Percentiles rank a stretch among this genome's conserved stretches.
These are phyloP conservation scores for Arthroderma sp. DNA, from an alignment of 2,329 filamentous ascomycete species.

Conservation along the genomic window DNA sequence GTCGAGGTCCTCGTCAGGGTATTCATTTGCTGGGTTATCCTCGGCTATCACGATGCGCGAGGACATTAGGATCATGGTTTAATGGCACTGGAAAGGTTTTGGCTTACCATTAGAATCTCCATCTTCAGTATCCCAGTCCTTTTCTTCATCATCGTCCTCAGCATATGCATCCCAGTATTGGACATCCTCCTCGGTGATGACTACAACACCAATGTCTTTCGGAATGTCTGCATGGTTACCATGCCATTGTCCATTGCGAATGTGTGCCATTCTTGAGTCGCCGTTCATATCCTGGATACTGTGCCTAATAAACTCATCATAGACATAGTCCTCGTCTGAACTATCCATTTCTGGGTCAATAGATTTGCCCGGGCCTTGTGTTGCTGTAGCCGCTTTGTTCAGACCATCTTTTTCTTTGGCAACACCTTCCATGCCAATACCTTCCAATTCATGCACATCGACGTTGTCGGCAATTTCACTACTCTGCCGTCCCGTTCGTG, in stretches of 20 bases:
- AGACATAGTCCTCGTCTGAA: slow-evolving; percentile 44
- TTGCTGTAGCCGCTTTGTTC: neutral
- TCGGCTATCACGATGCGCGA: slow-evolving; percentile 24
- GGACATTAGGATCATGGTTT: neutral
- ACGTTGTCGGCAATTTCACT: neutral
- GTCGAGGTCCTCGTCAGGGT: slow-evolving; percentile 37
- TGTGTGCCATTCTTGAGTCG: slow-evolving; percentile 5
- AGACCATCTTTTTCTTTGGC: neutral
- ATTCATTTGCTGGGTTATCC: slow-evolving; percentile 38
- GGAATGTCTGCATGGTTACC: slow-evolving; percentile 10
- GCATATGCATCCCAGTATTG: slow-evolving; percentile 46
- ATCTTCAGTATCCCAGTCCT: slow-evolving; percentile 46
- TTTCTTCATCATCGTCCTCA: slow-evolving; percentile 38
- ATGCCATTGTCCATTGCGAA: slow-evolving; percentile 8
- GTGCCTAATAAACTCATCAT: slow-evolving; percentile 47
- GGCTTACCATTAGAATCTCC: slow-evolving; percentile 47
- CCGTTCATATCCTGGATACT: slow-evolving; percentile 20
- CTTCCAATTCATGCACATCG: neutral
- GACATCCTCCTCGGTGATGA: slow-evolving; percentile 32
- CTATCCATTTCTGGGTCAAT: slow-evolving; percentile 18
- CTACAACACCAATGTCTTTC: slow-evolving; percentile 28
- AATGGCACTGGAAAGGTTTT: slow-evolving; percentile 2
- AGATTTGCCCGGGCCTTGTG: slow-evolving; percentile 3
- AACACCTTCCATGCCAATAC: neutral
- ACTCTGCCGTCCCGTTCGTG: neutral